Base-by-base conservation (phyloP, 257 asterid genomes). In the Striga asiatica region DNA sequence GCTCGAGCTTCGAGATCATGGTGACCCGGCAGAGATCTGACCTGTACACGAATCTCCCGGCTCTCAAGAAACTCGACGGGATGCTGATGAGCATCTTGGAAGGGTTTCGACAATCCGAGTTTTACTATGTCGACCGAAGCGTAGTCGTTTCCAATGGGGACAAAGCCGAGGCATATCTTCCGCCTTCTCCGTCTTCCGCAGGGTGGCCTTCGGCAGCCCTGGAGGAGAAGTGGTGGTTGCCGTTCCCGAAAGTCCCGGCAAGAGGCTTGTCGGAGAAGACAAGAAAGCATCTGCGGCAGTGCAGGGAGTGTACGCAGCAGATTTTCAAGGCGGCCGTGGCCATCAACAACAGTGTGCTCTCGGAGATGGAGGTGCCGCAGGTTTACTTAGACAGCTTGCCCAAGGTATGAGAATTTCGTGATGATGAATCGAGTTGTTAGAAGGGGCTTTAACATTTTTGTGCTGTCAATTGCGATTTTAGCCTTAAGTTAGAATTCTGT, bases 201-300 rank as follows among this genome's bases (percentile, higher is more conserved):
- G 62, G 65, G 10, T 75, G 92, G 64, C 81, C 82, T 68, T 91
- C 92, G 9, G 13, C 69, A 24, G 69, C 81, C 39, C 85, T 74
- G 6, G 89, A 91, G 71, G 96, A 87, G 55, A 87, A 91, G 50
- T 87, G 95, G 94, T 87, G 96, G 96, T 42, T 91, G 61, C 96
- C 98, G 0, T 82, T 82, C 65, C 98, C 96, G 1, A 84, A 76
- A 67, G 94, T 91, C 56, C 98, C 98, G 0, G 66, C 55, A 1
- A 71, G 64, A 47, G 96, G 96, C 32, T 70, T 87, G 78, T 80
- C 81, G 1, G 82, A 71, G 29, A 78, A 72, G 54, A 49, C 89
- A 16, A 82, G 89, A 58, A 87, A 68, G 70, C 64, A 62, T 19
- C 54, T 87, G 75, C 82, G 74, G 29, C 95, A 87, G 39, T 75